Base-by-base conservation (phyloP, 2,329 filamentous ascomycete genomes). In the Epichloe uncinata region DNA sequence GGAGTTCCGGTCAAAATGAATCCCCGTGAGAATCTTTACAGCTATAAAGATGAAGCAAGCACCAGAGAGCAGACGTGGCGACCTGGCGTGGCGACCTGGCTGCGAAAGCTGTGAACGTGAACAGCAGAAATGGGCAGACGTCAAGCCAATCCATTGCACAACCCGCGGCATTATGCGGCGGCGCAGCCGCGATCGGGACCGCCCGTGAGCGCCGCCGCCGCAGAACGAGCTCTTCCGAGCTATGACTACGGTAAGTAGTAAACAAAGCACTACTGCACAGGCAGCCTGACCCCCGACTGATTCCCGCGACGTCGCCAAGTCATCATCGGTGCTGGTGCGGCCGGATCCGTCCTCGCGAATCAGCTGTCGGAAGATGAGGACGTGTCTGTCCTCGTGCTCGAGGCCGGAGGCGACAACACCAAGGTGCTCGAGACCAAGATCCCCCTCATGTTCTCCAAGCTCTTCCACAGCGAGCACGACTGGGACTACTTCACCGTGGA, bases 331-430 rank as follows among this genome's bases (percentile, higher is more conserved):
- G 61, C 58, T 26, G 62, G 62, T 3, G 55, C 57, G 1, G 59
- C 61, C 0, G 61, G 62, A 33, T 53, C 60, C n/a, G 60, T 64
- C 12, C 55, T 64, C 35, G 62, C 61, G 13, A 57, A 54, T 46
- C 57, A 60, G 47, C 57, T 62, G 11, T 60, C 58, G 11, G 57
- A 62, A 40, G 56, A 63, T 47, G 44, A 48, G 4, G 44, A 53
- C 45, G 51, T 55, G 16, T 51, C 52, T 12, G 55, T 56, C 16
- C 52, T 57, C 13, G 37, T 56, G 12, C 54, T 57, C 33, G 54
- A 57, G 46, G 54, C 55, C 8, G 50, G 50, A 8, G 55, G 55
- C 37, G 52, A 51, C 38, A 49, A 55, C 37, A 49, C 46, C 42
- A 54, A 54, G 18, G 50, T 55, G 12, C 46, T 56, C 35, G 55